Evolutionary conservation across 352 stramenopile species (phyloP), one percentile per base, ranked within the genome.

Genomic region (Phytophthora europaea): DNA sequence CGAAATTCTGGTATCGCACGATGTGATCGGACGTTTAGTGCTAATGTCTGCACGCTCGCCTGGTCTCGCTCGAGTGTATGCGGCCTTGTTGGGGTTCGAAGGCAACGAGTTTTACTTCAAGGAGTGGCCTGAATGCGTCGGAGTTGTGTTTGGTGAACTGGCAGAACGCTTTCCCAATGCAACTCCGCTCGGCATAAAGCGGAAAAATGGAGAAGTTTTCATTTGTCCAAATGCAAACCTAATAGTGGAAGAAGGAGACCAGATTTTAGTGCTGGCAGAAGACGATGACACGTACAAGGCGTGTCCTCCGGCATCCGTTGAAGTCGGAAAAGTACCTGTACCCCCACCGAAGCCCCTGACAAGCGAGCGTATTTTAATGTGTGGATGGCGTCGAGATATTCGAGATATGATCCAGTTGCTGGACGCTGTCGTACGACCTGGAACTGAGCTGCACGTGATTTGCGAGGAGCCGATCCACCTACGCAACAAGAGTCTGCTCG

Each of bases 101-200:
- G 90, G 91, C 34, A 92, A 90, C 60, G 92, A 98, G 52, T 97
- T 97, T 48, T 98, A 98, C 76, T 89, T 96, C 57, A 92, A 95
- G 61, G 83, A 84, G 26, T 97, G 90, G 88, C 89, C 92, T 0
- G 87, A 94, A 51, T 95, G 93, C 43, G 69, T 80, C 18, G 90
- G 88, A 13, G 70, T 91, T 20, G 71, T 75, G 6, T 98, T 97
- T 71, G 58, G 76, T 26, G 80, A 81, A 1, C 82, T 96, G 16
- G 79, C 76, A 3, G 89, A 91, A 59, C 80, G 84, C 5, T 98
- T 98, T 53, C 86, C 89, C 3, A 82, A 97, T 53, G 92, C 92
- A 10, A 87, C 88, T 60, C 90, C 92, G 1, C 80, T 98, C 3
- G 92, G 92, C 1, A 83, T 97, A 50, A 94, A 96, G 50, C 68